These are phyloP conservation scores for Trametes elegans DNA, from an alignment of 768 basidiomycete species.

Conservation along the genomic window DNA sequence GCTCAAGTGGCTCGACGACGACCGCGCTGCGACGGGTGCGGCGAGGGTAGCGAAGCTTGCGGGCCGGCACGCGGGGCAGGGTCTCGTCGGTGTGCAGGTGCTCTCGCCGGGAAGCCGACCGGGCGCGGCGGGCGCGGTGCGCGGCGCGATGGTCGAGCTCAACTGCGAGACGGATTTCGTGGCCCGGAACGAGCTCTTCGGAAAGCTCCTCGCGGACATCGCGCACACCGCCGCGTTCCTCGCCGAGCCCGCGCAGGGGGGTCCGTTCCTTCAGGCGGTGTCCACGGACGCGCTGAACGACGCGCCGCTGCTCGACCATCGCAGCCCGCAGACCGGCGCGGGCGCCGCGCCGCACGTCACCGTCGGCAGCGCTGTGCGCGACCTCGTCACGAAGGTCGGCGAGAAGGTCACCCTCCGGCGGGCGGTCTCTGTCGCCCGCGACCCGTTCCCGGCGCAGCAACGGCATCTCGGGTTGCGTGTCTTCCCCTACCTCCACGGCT, in stretches of 20 bases:
- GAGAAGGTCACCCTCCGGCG: conserved; percentile 75
- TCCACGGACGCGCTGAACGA: conserved; percentile 53
- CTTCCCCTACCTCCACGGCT: conserved; percentile 62
- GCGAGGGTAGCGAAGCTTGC: conserved; percentile 83
- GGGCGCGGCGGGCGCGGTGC: conserved; percentile 41
- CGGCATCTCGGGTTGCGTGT: conserved; percentile 44
- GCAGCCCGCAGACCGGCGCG: conserved; percentile 19
- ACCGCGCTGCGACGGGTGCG: conserved; percentile 67
- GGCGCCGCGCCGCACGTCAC: conserved; percentile 36
- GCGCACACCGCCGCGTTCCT: conserved; percentile 82
- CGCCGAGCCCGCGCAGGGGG: conserved; percentile 42
- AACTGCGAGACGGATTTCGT: conserved; percentile 99
- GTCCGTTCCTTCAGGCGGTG: conserved; percentile 44
- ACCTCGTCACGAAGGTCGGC: conserved; percentile 72
- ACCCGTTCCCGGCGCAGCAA: conserved; percentile 36
- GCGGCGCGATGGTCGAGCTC: conserved; percentile 87
- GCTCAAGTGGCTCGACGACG: conserved; percentile 77
- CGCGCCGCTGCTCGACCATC: conserved; percentile 65
- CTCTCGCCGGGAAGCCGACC: conserved; percentile 55
- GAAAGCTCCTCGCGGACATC: conserved; percentile 71
- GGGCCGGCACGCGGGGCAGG: conserved; percentile 71
- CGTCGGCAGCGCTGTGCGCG: conserved; percentile 61
- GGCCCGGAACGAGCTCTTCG: conserved; percentile 80
- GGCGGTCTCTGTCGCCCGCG: conserved; percentile 43
- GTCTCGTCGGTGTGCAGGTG: conserved; percentile 74